Evolutionary conservation across 371 early-diverging fungal genomes (phyloP).

Genomic region (Mucor circinelloides): DNA sequence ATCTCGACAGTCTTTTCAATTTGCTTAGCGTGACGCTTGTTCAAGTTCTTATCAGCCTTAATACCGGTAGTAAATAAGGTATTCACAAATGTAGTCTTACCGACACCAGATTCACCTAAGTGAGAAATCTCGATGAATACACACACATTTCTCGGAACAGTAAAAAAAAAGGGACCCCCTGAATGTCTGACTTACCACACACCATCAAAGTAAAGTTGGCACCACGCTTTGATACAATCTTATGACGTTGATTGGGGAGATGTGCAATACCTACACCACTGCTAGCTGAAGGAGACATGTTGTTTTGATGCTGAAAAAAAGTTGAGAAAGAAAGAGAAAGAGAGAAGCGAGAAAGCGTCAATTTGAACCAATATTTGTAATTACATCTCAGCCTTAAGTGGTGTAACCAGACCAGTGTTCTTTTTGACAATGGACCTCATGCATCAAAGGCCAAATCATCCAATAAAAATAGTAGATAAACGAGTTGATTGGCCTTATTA

Average conservation of each 20-base stretch:
- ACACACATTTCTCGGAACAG: not conserved
- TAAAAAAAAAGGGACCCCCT: not conserved
- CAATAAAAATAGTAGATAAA: constrained; percentile 12
- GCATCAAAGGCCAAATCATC: not conserved
- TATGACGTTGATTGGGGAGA: constrained; percentile 95
- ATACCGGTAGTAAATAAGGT: constrained; percentile 72
- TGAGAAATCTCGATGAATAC: not conserved
- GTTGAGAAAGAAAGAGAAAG: not conserved
- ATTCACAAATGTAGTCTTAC: constrained; percentile 84
- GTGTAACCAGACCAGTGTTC: constrained; percentile 15
- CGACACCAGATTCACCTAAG: constrained; percentile 58
- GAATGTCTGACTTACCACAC: constrained; percentile 69
- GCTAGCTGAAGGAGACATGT: constrained; percentile 49
- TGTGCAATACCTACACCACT: constrained; percentile 91
- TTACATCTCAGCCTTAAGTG: constrained; percentile 13
- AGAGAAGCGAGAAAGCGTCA: not conserved
- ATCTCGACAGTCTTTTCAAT: constrained; percentile 71
- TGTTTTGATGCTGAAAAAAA: not conserved
- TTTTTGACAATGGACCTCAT: constrained; percentile 23
- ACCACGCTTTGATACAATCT: constrained; percentile 88
- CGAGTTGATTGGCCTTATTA: constrained; percentile 7
- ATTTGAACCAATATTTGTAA: constrained; percentile 6
- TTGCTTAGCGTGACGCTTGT: constrained; percentile 53
- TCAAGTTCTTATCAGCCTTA: constrained; percentile 58
- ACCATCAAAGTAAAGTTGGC: constrained; percentile 93